Evolutionary conservation across 441 rosid species (phyloP), one percentile per base, ranked within the genome.

Genomic region (Corymbia citriodora): DNA sequence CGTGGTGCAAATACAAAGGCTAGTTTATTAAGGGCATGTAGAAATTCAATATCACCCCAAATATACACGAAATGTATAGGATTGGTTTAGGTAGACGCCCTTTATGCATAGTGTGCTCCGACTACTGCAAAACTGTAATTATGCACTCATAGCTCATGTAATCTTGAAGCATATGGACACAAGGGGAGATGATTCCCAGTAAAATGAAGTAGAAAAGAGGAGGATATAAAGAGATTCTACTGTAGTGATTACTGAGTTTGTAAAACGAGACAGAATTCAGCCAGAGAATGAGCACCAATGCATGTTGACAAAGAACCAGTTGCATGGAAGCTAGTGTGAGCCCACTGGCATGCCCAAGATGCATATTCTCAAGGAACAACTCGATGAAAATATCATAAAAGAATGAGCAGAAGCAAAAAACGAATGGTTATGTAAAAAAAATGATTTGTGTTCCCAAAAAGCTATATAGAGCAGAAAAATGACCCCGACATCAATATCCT

Each of bases 1-100:
- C 97, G 29, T 93, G 97, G 98, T 96, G 94, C 89, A 98, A 94
- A 93, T 92, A 96, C 94, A 96, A 95, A 93, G 94, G 98, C 29
- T 91, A 95, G 91, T 92, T 97, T 96, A 96, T 90, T 97, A 91
- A 91, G 85, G 52, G 52, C 85, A 11, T 40, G 85, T 7, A 40
- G 52, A 74, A 74, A 40, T 40, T 21, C 13, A 2, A 23, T 11
- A 74, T 74, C 52, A 21, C 52, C 52, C 0, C 0, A 27, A 74
- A 23, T 19, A 74, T 36, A 74, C 0, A 25, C 2, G 5, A 23
- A 74, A 21, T 74, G 85, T 74, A 21, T 25, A 74, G 85, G 85
- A 48, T 74, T 74, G 52, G n/a, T 45, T 13, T 40, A 23, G 29
- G 50, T 45, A 40, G 83, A 74, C 9, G 21, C 3, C 83, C 52